Conservation (phyloP, 805 yeast species). For the Yamadazyma takamatsuzukensis region DNA sequence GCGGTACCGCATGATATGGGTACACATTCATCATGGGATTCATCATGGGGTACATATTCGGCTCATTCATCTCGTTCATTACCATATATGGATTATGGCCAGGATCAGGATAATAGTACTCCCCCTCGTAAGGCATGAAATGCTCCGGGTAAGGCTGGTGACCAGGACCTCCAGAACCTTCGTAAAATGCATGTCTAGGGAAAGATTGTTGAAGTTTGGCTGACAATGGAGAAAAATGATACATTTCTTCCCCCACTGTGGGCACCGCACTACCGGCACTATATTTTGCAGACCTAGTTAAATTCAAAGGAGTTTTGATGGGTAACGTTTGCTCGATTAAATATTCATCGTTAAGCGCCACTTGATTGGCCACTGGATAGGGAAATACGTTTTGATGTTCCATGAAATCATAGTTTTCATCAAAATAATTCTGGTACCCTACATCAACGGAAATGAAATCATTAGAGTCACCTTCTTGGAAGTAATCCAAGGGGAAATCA, state of each 20-base stretch:
- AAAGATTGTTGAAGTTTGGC: slow-evolving; percentile 22
- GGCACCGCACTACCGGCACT: slow-evolving; percentile 1
- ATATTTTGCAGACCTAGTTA: slow-evolving; percentile 11
- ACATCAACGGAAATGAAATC: slow-evolving; percentile 22
- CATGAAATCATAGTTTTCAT: slow-evolving; percentile 18
- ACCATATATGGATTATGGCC: too few relatives aligned
- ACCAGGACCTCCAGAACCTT: slow-evolving; percentile 4
- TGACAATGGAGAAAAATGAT: slow-evolving; percentile 17
- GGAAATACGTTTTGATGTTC: slow-evolving; percentile 16
- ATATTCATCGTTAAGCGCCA: slow-evolving; percentile 40
- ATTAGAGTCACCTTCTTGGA: slow-evolving; percentile 26
- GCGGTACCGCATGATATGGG: too few relatives aligned
- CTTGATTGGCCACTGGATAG: slow-evolving; percentile 24
- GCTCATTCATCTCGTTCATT: too few relatives aligned
- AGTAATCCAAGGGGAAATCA: slow-evolving; percentile 71
- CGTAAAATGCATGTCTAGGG: slow-evolving; percentile 8
- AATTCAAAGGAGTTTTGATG: slow-evolving; percentile 29
- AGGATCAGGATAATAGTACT: too few relatives aligned
- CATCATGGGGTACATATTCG: too few relatives aligned
- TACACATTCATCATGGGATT: too few relatives aligned
- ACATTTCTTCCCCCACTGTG: slow-evolving; percentile 2
- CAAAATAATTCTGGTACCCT: slow-evolving; percentile 8
- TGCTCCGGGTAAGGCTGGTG: too few relatives aligned
- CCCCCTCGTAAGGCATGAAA: too few relatives aligned
- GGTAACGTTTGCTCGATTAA: slow-evolving; percentile 51